Evolutionary conservation across 371 early-diverging fungal species (phyloP).

Genomic region (Thermomucor indicae-seudaticae): DNA sequence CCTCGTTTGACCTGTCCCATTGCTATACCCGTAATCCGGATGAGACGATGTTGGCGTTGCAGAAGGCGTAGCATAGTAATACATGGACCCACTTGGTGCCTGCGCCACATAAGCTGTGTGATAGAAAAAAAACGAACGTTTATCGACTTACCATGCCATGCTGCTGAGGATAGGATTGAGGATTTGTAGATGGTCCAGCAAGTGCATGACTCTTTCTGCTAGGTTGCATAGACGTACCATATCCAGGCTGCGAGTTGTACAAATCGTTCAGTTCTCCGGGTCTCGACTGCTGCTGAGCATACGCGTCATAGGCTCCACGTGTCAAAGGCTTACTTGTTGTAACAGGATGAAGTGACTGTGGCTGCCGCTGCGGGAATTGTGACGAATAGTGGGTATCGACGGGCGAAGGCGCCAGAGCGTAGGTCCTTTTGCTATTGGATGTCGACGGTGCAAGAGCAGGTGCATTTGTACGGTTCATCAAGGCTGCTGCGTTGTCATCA

Average conservation of each 20-base stretch:
- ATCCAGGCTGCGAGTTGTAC: not conserved
- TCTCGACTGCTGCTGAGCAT: not conserved
- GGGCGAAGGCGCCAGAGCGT: not conserved
- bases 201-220: no score
- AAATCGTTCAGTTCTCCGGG: not conserved
- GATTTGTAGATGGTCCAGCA: not conserved
- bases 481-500: conserved; percentile 37
- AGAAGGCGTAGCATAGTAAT: conserved; percentile 17
- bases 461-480: not conserved
- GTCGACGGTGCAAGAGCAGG: conserved; percentile 35
- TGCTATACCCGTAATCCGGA: conserved; percentile 9
- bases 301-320: conserved; percentile 11
- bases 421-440: not conserved
- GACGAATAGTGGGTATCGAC: conserved; percentile 7
- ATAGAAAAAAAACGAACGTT: no score
- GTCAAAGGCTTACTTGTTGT: conserved; percentile 5
- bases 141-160: not conserved
- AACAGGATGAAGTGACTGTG: conserved; percentile 1
- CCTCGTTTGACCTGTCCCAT: not conserved
- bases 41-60: conserved; percentile 15
- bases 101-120: not conserved
- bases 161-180: no score
- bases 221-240: not conserved
- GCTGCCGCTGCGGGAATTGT: conserved; percentile 3
- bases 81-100: conserved; percentile 4